A percentile compares a stretch with the other conserved stretches of the same genome.
Conservation (phyloP, 129 eudicot genomes). For the Rutidosis leptorrhynchoides region DNA sequence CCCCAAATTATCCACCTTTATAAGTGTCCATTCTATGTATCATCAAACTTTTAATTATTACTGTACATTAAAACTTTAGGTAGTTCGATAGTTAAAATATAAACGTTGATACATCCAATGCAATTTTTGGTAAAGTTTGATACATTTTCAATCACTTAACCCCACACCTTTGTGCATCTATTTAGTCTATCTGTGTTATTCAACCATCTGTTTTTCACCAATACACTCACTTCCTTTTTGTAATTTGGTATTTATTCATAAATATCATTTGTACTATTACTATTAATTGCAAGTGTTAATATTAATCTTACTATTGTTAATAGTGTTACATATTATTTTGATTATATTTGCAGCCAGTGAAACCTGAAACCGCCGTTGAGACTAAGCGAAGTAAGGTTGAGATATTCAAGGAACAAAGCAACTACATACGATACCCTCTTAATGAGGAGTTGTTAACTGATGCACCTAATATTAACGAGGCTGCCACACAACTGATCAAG, state of each 20-base stretch:
- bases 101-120: no score
- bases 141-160: neutral
- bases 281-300: neutral
- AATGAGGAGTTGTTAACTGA: conserved; percentile 87
- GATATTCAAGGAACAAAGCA: conserved; percentile 89
- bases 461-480: conserved; percentile 83
- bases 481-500: conserved; percentile 92
- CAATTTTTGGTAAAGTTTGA: neutral
- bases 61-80: neutral
- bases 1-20: neutral
- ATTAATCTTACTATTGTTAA: neutral
- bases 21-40: neutral
- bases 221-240: neutral
- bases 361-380: conserved; percentile 60
- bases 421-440: conserved; percentile 90
- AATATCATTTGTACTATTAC: no score
- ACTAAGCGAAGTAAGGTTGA: conserved; percentile 95
- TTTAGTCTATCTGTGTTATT: no score
- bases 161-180: neutral
- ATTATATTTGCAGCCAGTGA: conserved; percentile 68
- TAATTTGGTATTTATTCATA: no score
- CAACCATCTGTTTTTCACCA: neutral
- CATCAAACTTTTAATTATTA: neutral
- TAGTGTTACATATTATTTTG: neutral
- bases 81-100: no score